Conservation (phyloP, 2,329 filamentous ascomycete genomes). For the Pseudohalonectria lignicola region DNA sequence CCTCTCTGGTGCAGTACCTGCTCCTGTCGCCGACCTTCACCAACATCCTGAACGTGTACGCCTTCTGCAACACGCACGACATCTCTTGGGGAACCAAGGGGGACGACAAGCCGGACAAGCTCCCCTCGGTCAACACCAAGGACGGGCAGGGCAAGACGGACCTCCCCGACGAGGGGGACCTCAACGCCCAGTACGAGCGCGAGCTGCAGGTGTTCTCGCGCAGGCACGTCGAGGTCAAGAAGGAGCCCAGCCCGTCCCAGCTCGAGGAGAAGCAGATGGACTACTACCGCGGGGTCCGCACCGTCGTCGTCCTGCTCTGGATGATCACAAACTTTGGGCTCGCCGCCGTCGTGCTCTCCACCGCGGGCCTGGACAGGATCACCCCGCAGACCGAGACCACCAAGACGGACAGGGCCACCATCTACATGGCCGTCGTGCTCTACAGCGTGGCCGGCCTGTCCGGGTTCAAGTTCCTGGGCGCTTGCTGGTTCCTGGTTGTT, state of each 20-base stretch:
- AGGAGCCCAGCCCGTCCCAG: conserved; percentile 39
- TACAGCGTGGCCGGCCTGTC: conserved; percentile 83
- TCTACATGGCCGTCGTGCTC: conserved; percentile 79
- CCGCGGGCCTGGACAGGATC: conserved; percentile 68
- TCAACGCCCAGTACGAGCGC: conserved; percentile 88
- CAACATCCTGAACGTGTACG: conserved; percentile 98
- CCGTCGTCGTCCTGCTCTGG: conserved; percentile 85
- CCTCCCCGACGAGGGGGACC: conserved; percentile 85
- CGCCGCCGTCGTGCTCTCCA: conserved; percentile 74
- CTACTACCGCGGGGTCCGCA: conserved; percentile 95
- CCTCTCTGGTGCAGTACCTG: conserved; percentile 89
- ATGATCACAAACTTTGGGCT: conserved; percentile 94
- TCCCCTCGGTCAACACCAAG: conserved; percentile 81
- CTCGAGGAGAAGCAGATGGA: conserved; percentile 83
- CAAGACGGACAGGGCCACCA: conserved; percentile 41
- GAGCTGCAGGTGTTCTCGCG: conserved; percentile 64
- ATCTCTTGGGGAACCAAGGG: conserved; percentile 98
- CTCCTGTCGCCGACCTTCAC: conserved; percentile 93
- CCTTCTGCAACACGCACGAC: conserved; percentile 97
- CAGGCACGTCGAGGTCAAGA: conserved; percentile 67
- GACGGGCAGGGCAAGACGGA: conserved; percentile 87
- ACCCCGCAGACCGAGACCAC: conserved; percentile 33
- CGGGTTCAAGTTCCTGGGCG: conserved; percentile 77
- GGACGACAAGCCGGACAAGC: conserved; percentile 87
- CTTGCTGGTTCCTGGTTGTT: conserved; percentile 85